Percentiles rank a stretch among this genome's conserved stretches.
phyloP scores from a whole-genome alignment of 2,329 filamentous ascomycete species.

The Harringtonia lauricola region DNA sequence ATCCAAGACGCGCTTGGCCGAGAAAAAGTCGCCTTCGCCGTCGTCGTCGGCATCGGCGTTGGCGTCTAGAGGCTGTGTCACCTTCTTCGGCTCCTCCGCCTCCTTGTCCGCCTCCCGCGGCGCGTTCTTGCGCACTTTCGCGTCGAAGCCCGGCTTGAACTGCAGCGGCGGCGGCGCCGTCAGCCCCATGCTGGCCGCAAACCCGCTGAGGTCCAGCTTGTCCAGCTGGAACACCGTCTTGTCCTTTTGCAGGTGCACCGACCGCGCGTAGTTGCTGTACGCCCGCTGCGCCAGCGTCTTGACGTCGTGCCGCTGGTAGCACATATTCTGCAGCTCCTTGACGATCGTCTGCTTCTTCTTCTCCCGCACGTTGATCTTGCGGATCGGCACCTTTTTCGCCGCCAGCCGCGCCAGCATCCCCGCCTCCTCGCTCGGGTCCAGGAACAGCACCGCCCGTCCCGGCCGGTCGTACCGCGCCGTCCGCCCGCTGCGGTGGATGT shows the following conservation, averaged over 20 bases:
- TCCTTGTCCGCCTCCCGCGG: slow-evolving; percentile 58
- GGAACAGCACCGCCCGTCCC: slow-evolving; percentile 78
- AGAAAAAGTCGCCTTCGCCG: slow-evolving; percentile 59
- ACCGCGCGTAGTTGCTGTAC: slow-evolving; percentile 81
- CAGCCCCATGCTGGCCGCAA: slow-evolving; percentile 73
- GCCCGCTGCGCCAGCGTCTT: slow-evolving; percentile 96
- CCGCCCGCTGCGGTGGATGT: slow-evolving; percentile 90
- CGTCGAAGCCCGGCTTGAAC: slow-evolving; percentile 81
- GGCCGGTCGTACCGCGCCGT: slow-evolving; percentile 89
- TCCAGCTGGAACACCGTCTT: slow-evolving; percentile 85
- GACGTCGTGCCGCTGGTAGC: slow-evolving; percentile 85
- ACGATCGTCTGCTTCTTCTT: slow-evolving; percentile 84
- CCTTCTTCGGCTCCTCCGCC: slow-evolving; percentile 25
- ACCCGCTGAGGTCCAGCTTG: slow-evolving; percentile 75
- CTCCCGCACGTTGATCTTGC: slow-evolving; percentile 73
- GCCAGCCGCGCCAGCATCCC: slow-evolving; percentile 83
- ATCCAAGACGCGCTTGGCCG: slow-evolving; percentile 77
- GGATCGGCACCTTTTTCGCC: slow-evolving; percentile 81
- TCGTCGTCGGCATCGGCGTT: neutral
- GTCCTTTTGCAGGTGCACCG: slow-evolving; percentile 78
- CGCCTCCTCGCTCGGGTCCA: slow-evolving; percentile 83
- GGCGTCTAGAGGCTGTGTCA: neutral
- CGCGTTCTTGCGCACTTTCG: slow-evolving; percentile 80
- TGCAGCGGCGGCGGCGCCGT: slow-evolving; percentile 89
- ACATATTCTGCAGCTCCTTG: slow-evolving; percentile 83